Percentiles rank a stretch among this genome's conserved stretches.
Conservation (phyloP, 805 yeast genomes). For the Hanseniaspora lachancei region DNA sequence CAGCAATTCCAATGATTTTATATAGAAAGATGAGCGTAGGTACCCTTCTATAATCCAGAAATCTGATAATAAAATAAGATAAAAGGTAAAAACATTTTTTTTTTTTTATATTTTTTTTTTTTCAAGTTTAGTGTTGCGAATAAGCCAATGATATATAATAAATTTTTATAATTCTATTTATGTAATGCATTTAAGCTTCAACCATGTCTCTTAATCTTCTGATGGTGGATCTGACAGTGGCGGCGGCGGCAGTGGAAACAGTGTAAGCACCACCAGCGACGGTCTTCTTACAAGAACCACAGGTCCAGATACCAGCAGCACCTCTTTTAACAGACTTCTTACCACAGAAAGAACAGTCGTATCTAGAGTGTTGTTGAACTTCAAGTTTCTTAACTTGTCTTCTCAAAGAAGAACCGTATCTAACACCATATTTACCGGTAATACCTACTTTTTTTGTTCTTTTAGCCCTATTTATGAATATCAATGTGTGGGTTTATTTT, state of each 20-base stretch:
- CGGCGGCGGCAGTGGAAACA: slow-evolving; percentile 98
- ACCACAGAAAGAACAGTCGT: slow-evolving; percentile 99
- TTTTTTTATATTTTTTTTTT: slow-evolving; percentile 1
- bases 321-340: slow-evolving; percentile 95
- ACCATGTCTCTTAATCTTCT: slow-evolving; percentile 99
- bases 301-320: slow-evolving; percentile 98
- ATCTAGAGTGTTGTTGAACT: slow-evolving; percentile 96
- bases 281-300: slow-evolving; percentile 88
- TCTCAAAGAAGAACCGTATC: slow-evolving; percentile 99
- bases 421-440: slow-evolving; percentile 99
- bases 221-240: slow-evolving; percentile 99
- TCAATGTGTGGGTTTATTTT: background rate
- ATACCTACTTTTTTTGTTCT: slow-evolving; percentile 99
- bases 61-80: background rate
- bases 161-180: background rate
- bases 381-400: slow-evolving; percentile 99
- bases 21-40: too few species aligned
- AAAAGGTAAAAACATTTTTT: background rate
- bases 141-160: slow-evolving; percentile 2
- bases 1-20: background rate
- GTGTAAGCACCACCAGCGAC: slow-evolving; percentile 99
- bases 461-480: slow-evolving; percentile 62
- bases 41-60: background rate
- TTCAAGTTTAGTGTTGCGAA: background rate
- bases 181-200: slow-evolving; percentile 65